Conservation (phyloP, 2,329 filamentous ascomycete species). For the Lachnellula cervina region DNA sequence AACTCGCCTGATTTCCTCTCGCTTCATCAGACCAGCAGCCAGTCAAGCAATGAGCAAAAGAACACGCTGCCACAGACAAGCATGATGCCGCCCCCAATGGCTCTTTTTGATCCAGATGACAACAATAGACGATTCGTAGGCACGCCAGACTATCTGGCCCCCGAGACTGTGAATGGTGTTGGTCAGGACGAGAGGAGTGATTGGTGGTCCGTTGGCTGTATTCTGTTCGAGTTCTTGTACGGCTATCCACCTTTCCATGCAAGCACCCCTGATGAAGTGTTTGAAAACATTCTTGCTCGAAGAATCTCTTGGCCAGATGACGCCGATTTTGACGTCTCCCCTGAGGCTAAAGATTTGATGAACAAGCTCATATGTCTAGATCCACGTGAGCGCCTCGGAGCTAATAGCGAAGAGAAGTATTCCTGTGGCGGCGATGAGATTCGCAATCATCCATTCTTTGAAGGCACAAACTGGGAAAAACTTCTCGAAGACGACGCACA, state of each 20-base stretch:
- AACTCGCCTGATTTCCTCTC: conserved; percentile 73
- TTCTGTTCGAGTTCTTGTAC: conserved; percentile 93
- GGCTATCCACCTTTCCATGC: conserved; percentile 94
- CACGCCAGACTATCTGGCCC: conserved; percentile 93
- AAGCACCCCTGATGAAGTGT: conserved; percentile 83
- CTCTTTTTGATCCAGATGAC: conserved; percentile 91
- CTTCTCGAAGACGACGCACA: conserved; percentile 93
- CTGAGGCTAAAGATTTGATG: conserved; percentile 89
- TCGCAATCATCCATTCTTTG: conserved; percentile 83
- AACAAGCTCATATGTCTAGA: conserved; percentile 86
- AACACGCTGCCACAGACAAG: conserved; percentile 58
- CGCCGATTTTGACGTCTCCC: conserved; percentile 71
- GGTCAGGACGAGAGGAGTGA: conserved; percentile 97
- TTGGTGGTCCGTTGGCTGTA: conserved; percentile 99
- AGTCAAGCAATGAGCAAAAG: conserved; percentile 40
- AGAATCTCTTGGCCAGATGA: conserved; percentile 91
- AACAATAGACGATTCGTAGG: conserved; percentile 91
- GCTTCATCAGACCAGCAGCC: conserved; percentile 49
- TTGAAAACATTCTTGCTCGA: conserved; percentile 89
- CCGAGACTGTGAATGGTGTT: conserved; percentile 91
- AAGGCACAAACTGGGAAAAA: conserved; percentile 80
- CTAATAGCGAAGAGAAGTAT: conserved; percentile 79
- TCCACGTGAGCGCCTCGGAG: conserved; percentile 74
- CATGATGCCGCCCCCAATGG: conserved; percentile 88
- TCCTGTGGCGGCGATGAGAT: conserved; percentile 86